Evolutionary conservation across 495 filamentous ascomycete species (phyloP), one percentile per base, ranked within the genome.

Genomic region (Lindgomyces ingoldianus): DNA sequence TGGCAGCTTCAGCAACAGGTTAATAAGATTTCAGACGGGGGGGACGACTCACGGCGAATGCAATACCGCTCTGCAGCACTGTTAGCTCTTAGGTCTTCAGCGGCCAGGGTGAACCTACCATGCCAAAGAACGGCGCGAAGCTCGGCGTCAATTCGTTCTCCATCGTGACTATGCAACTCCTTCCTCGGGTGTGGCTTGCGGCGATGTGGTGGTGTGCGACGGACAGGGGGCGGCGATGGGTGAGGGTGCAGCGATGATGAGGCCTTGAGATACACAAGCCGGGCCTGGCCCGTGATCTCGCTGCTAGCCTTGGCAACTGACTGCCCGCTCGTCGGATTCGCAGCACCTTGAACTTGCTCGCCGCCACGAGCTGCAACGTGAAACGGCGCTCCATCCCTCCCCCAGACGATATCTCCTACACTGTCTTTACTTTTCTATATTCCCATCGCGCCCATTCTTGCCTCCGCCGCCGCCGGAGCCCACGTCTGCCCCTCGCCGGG

Each of bases 91-190:
- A 64, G 57, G 68, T 62, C 46, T 47, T 55, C 24, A 10, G 45
- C 24, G 4, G 46, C 61, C 46, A 55, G 65, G 49, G 45, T 21
- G 36, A 62, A 74, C 87, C 79, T 84, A 97, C 95, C 86, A 98
- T 91, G 79, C 95, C 95, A 73, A 98, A 86, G 83, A 99, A 99
- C 48, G 93, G 92, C 72, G 94, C 94, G 73, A 96, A 97, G 76
- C 90, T 90, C 58, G 95, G 94, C 48, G 88, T 80, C 29, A 88
- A 74, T 57, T 88, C 87, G 59, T 88, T 87, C 56, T 83, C 80
- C 87, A 90, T 91, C 30, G 42, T 70, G 57, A 21, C 21, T 44
- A 6, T 8, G 22, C 26, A n/a, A 21, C 21, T 22, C 33, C 27
- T 22, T 3, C 2, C 1, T 19, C 41, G 22, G 33, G 33, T 39